Evolutionary conservation across 495 filamentous ascomycete genomes (phyloP).

Genomic region (Cercophora sp.): DNA sequence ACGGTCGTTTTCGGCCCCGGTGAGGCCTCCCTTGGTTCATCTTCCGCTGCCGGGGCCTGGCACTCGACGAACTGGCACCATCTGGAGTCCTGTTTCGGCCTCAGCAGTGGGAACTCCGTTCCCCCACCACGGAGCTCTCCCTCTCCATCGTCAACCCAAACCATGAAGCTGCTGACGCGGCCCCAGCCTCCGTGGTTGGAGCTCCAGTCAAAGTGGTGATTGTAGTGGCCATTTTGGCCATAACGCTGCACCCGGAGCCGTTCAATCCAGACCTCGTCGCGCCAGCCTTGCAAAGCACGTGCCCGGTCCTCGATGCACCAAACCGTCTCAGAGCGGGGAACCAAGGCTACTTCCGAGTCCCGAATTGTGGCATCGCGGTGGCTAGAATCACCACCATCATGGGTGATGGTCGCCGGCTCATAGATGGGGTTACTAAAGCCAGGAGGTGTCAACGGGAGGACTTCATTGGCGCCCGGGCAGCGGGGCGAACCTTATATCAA

Average conservation of each 20-base stretch:
- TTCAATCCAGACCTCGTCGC: slow-evolving; percentile 42
- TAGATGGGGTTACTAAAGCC: slow-evolving; percentile 35
- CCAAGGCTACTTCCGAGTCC: slow-evolving; percentile 46
- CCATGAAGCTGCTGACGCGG: slow-evolving; percentile 46
- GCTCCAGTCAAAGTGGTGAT: slow-evolving; percentile 47
- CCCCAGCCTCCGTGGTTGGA: slow-evolving; percentile 39
- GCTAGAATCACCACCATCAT: slow-evolving; percentile 32
- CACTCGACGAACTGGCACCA: slow-evolving; percentile 48
- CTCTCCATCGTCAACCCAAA: slow-evolving; percentile 35
- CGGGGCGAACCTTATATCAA: slow-evolving; percentile 38
- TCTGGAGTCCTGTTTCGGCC: slow-evolving; percentile 20
- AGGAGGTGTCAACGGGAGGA: neutral
- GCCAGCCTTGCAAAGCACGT: slow-evolving; percentile 44
- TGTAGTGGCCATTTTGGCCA: slow-evolving; percentile 35
- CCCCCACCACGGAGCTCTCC: slow-evolving; percentile 37
- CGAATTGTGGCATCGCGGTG: slow-evolving; percentile 33
- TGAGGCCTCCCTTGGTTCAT: slow-evolving; percentile 1
- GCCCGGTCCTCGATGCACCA: slow-evolving; percentile 43
- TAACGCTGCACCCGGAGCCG: slow-evolving; percentile 43
- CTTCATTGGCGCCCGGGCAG: neutral
- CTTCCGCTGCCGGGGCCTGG: neutral
- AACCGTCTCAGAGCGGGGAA: slow-evolving; percentile 38
- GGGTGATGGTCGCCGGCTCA: slow-evolving; percentile 40
- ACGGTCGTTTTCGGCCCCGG: slow-evolving; percentile 4
- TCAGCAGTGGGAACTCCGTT: slow-evolving; percentile 41